A percentile compares a stretch with the other conserved stretches of the same genome.
Evolutionary conservation across 1,139 yeast genomes (phyloP).

Genomic region (Lodderomyces jiufengensis): DNA sequence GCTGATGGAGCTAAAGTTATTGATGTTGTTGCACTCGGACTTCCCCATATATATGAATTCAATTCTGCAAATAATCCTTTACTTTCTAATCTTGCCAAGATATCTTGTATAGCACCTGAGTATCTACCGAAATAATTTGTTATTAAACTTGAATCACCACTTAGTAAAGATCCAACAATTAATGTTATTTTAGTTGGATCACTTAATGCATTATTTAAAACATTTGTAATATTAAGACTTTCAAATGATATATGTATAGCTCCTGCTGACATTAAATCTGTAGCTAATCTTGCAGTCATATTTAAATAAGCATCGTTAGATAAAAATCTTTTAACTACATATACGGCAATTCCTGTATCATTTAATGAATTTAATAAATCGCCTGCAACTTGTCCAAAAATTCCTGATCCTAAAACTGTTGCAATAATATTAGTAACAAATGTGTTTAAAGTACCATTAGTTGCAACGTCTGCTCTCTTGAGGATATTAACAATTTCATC

Average conservation of each 20-base stretch:
- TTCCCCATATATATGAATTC: constrained; percentile 34
- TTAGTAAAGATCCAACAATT: constrained; percentile 23
- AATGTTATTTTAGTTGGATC: constrained; percentile 24
- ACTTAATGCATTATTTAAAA: constrained; percentile 23
- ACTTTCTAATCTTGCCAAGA: constrained; percentile 32
- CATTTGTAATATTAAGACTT: constrained; percentile 25
- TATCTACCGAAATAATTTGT: constrained; percentile 24
- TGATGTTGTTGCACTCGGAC: constrained; percentile 19
- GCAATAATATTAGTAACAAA: constrained; percentile 32
- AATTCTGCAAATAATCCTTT: constrained; percentile 40
- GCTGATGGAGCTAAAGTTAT: constrained; percentile 9
- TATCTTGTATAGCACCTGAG: constrained; percentile 27
- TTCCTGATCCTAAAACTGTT: constrained; percentile 27
- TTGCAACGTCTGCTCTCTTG: constrained; percentile 21
- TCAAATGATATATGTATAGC: constrained; percentile 21
- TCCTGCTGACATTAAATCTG: constrained; percentile 26
- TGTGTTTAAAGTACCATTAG: constrained; percentile 22
- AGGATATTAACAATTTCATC: constrained; percentile 8
- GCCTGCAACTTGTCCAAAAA: constrained; percentile 23
- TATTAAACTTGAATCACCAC: constrained; percentile 15
- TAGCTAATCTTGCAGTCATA: constrained; percentile 30
- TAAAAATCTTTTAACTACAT: constrained; percentile 34
- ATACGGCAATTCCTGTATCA: constrained; percentile 42
- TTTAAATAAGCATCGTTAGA: constrained; percentile 36
- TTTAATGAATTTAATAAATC: constrained; percentile 37